These are phyloP conservation scores for Rhizopogon vesiculosus DNA, from an alignment of 768 basidiomycete species.

Conservation along the genomic window DNA sequence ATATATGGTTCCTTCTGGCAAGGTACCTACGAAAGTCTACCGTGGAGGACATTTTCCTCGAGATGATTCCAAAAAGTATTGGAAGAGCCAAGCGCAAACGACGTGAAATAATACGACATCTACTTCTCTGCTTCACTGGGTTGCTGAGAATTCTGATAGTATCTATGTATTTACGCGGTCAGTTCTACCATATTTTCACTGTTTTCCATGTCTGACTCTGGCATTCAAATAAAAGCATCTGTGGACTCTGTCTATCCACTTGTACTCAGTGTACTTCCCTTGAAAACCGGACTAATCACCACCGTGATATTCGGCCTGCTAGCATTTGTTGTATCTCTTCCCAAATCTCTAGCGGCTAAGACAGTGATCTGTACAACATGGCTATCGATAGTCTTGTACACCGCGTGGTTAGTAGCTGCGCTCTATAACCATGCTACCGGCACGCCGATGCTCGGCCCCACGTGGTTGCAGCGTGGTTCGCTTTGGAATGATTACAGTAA, in stretches of 20 bases:
- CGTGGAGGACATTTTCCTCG: slow-evolving; percentile 60
- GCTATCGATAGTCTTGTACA: slow-evolving; percentile 54
- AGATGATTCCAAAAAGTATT: slow-evolving; percentile 51
- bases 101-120: slow-evolving; percentile 37
- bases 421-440: slow-evolving; percentile 49
- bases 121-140: slow-evolving; percentile 42
- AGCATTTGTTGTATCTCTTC: slow-evolving; percentile 47
- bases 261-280: slow-evolving; percentile 30
- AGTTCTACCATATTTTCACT: slow-evolving; percentile 21
- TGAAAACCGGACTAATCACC: slow-evolving; percentile 34
- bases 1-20: slow-evolving; percentile 76
- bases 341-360: slow-evolving; percentile 50
- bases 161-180: slow-evolving; percentile 63
- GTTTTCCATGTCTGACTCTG: slow-evolving; percentile 8
- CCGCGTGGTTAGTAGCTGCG: slow-evolving; percentile 55
- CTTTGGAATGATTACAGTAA: slow-evolving; percentile 65
- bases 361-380: slow-evolving; percentile 51
- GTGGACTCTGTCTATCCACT: slow-evolving; percentile 48
- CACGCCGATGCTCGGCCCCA: slow-evolving; percentile 30
- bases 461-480: slow-evolving; percentile 38
- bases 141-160: slow-evolving; percentile 46
- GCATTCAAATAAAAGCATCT: slow-evolving; percentile 37
- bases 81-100: slow-evolving; percentile 42
- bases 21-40: slow-evolving; percentile 63
- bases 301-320: slow-evolving; percentile 38